Percentiles rank a stretch among this genome's conserved stretches.
phyloP scores from a whole-genome alignment of 805 yeast genomes.

The Clavispora phyllophila region DNA sequence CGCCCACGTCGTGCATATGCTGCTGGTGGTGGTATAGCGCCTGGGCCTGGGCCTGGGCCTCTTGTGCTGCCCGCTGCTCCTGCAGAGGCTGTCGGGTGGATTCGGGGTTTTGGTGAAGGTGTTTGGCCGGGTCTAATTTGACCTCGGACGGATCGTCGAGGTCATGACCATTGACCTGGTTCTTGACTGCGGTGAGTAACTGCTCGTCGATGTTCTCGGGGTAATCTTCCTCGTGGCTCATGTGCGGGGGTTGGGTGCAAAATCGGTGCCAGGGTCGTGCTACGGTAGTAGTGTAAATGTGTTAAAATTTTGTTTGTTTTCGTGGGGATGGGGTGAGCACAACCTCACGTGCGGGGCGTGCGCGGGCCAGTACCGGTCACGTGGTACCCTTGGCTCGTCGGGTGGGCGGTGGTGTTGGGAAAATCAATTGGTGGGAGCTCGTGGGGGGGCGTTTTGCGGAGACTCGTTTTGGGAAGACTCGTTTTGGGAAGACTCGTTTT shows the following conservation, averaged over 20 bases:
- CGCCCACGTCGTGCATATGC: slow-evolving; percentile 24
- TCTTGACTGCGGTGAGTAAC: slow-evolving; percentile 33
- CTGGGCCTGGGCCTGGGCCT: slow-evolving; percentile 14
- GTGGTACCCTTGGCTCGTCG: no score
- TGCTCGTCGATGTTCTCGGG: slow-evolving; percentile 40
- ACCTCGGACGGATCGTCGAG: slow-evolving; percentile 25
- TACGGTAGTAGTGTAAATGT: slow-evolving; percentile 20
- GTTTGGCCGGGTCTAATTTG: slow-evolving; percentile 26
- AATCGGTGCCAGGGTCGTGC: slow-evolving; percentile 16
- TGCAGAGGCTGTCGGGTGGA: slow-evolving; percentile 7
- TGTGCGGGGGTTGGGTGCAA: slow-evolving; percentile 15
- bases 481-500: no score
- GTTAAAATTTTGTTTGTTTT: slow-evolving; percentile 10
- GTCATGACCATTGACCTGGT: slow-evolving; percentile 16
- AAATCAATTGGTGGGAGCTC: no score
- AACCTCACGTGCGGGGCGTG: slow-evolving; percentile 1
- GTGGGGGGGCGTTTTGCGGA: no score
- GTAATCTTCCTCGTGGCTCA: slow-evolving; percentile 25
- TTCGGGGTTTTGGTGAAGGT: slow-evolving; percentile 7
- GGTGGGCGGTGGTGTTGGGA: no score
- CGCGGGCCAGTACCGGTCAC: background rate
- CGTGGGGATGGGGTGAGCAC: slow-evolving; percentile 1
- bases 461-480: no score
- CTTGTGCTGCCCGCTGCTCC: slow-evolving; percentile 15
- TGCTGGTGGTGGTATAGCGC: slow-evolving; percentile 18